A percentile compares a stretch with the other conserved stretches of the same genome.
These are phyloP conservation scores for Micromonas pusilla DNA, from an alignment of 139 green algal genomes.

Conservation along the genomic window DNA sequence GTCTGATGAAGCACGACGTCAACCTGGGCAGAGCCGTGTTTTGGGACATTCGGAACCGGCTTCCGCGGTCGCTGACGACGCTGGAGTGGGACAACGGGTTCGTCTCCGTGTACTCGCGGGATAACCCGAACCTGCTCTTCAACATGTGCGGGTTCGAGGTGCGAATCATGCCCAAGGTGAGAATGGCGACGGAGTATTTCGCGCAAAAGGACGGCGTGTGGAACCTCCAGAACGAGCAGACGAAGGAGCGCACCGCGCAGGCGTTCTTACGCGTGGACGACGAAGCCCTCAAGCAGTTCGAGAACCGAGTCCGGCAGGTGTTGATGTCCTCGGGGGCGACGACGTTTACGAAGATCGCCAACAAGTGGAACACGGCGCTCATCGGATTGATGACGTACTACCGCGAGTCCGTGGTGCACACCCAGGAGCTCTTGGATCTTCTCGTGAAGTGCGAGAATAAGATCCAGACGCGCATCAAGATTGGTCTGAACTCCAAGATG, in stretches of 20 bases:
- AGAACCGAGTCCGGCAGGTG: constrained; percentile 92
- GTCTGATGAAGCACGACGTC: constrained; percentile 99
- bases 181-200: constrained; percentile 81
- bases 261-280: constrained; percentile 95
- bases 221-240: constrained; percentile 92
- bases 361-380: constrained; percentile 99
- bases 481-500: constrained; percentile 97
- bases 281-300: constrained; percentile 92
- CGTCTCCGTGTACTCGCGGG: constrained; percentile 85
- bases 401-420: constrained; percentile 87
- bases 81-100: constrained; percentile 97
- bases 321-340: constrained; percentile 95
- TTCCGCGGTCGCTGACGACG: constrained; percentile 85
- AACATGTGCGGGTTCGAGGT: constrained; percentile 96
- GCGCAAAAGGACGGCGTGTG: constrained; percentile 92
- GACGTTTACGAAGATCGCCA: constrained; percentile 99
- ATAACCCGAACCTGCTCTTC: constrained; percentile 99
- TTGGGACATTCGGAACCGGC: constrained; percentile 56
- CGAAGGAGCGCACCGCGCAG: constrained; percentile 92
- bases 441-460: constrained; percentile 99
- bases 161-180: constrained; percentile 91
- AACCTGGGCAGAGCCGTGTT: constrained; percentile 89
- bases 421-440: constrained; percentile 96
- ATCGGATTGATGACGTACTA: constrained; percentile 94
- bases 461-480: constrained; percentile 98